These are phyloP conservation scores for Podaxis mareebaensis DNA, from an alignment of 768 basidiomycete genomes.

Conservation along the genomic window DNA sequence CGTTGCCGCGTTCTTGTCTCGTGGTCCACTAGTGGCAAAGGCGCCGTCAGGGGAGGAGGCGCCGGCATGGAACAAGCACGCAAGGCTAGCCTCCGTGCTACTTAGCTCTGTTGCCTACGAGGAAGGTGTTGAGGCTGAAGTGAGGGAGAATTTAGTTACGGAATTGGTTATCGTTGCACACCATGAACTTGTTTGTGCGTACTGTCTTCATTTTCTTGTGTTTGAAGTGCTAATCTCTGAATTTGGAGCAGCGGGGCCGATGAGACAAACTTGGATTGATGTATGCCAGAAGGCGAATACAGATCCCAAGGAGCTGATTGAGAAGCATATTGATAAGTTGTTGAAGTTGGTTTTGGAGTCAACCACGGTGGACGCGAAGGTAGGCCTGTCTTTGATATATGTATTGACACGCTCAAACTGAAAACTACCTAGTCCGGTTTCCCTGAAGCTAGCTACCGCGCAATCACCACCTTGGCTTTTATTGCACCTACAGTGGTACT, in stretches of 20 bases:
- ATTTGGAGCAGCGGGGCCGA: constrained; percentile 38
- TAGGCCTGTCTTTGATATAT: constrained; percentile 23
- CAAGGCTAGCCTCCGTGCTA: constrained; percentile 53
- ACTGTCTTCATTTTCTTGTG: constrained; percentile 10
- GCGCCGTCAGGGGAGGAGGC: constrained; percentile 27
- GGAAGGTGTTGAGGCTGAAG: constrained; percentile 38
- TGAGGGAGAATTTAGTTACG: constrained; percentile 48
- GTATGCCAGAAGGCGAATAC: constrained; percentile 65
- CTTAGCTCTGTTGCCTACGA: constrained; percentile 49
- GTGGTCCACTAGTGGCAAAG: constrained; percentile 29
- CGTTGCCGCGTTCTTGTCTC: constrained; percentile 46
- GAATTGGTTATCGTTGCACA: constrained; percentile 71
- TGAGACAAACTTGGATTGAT: constrained; percentile 79
- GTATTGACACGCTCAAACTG: not conserved
- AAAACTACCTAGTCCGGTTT: constrained; percentile 41
- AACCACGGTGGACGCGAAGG: constrained; percentile 48
- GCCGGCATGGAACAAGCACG: constrained; percentile 47
- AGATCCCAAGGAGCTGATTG: constrained; percentile 68
- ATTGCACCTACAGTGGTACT: constrained; percentile 71
- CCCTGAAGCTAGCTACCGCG: constrained; percentile 68
- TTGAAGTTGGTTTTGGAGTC: constrained; percentile 51
- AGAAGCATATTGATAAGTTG: constrained; percentile 47
- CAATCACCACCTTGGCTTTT: constrained; percentile 77
- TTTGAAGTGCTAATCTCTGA: not conserved
- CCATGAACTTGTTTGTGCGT: constrained; percentile 66